Evolutionary conservation across 2,329 filamentous ascomycete genomes (phyloP), one percentile per base, ranked within the genome.

Genomic region (Zasmidium angulare): DNA sequence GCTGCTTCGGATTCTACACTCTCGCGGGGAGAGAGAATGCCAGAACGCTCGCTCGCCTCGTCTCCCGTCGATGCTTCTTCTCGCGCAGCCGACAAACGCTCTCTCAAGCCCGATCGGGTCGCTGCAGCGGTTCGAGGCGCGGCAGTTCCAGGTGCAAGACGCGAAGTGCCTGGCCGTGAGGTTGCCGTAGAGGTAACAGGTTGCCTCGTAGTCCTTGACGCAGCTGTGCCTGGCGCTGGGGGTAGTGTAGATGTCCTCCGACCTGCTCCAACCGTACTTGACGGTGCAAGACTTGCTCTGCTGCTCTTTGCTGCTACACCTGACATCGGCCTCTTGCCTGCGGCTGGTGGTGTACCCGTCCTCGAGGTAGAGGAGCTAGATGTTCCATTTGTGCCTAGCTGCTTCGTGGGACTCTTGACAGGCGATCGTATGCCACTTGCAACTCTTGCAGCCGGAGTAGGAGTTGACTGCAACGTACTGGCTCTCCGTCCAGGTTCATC

Each of bases 321-420:
- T 80, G 75, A 66, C 6, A 55, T 47, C 17, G 64, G 59, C 22
- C 63, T 54, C 55, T 60, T 69, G 17, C 60, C 61, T 19, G 74
- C 74, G 66, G 83, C 86, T 46, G 86, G 83, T 1, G 89, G 86
- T 1, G 87, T 90, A 43, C 77, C 83, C 12, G 86, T 90, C 67
- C 87, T 80, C 46, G 88, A 88, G 1, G 81, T 84, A 1, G 81
- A 78, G 3, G 81, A 74, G 66, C 83, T 87, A 1, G 86, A 84
- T 2, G 77, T 76, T 1, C 86, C 66, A 60, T 66, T 69, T 17
- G 60, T 77, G 40, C 75, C 80, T 49, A 89, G 74, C 67, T 90
- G 88, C 71, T 95, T 95, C 2, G 88, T 90, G 1, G 90, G 90
- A 1, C 89, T 93, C 69, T 90, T 93, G 0, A 85, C 87, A 1